Evolutionary conservation across 2,329 filamentous ascomycete species (phyloP).

Genomic region (Colletotrichum agaves): DNA sequence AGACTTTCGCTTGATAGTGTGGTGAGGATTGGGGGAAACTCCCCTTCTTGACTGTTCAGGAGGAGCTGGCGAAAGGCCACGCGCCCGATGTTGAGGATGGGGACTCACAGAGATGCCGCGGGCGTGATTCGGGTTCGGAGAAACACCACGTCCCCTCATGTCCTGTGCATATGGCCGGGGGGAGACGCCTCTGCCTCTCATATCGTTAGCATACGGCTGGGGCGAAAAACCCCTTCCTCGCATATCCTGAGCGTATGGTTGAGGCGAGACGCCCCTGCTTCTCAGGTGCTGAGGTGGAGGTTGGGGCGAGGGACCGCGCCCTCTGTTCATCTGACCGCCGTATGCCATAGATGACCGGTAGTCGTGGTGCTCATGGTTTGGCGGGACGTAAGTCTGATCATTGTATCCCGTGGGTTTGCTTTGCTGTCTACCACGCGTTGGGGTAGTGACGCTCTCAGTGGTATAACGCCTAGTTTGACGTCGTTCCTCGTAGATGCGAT

Average conservation of each 20-base stretch:
- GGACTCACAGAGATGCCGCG: constrained; percentile 56
- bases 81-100: constrained; percentile 59
- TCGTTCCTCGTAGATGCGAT: constrained; percentile 67
- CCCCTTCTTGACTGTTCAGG: constrained; percentile 53
- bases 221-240: background rate
- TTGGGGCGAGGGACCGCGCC: constrained; percentile 53
- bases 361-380: constrained; percentile 58
- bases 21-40: constrained; percentile 57
- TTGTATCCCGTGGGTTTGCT: constrained; percentile 41
- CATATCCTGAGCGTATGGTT: constrained; percentile 46
- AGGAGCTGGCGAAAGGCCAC: constrained; percentile 38
- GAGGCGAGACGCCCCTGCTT: constrained; percentile 41
- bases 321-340: constrained; percentile 43
- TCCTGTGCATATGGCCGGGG: constrained; percentile 51
- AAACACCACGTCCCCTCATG: constrained; percentile 53
- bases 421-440: constrained; percentile 53
- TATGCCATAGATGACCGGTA: constrained; percentile 54
- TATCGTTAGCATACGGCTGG: background rate
- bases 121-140: constrained; percentile 41
- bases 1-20: constrained; percentile 75
- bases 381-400: constrained; percentile 49
- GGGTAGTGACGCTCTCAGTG: constrained; percentile 51
- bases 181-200: constrained; percentile 19
- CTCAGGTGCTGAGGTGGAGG: constrained; percentile 54
- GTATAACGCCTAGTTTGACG: constrained; percentile 59